Conservation (phyloP, 208 protist genomes). For the Borovskyia barvae region DNA sequence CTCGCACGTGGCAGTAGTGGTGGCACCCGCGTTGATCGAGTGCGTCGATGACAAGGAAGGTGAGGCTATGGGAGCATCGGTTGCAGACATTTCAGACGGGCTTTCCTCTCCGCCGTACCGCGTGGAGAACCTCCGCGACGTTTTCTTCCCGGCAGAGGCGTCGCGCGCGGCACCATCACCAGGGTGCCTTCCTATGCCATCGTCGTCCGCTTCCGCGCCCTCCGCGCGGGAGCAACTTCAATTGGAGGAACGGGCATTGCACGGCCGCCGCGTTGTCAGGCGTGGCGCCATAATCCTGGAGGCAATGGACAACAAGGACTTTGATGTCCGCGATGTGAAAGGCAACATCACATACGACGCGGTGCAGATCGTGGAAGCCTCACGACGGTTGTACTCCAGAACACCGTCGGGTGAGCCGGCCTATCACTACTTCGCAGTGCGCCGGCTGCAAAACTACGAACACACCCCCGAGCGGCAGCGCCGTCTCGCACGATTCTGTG, state of each 20-base stretch:
- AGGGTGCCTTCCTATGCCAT: background rate
- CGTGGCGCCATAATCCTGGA: slow-evolving; percentile 70
- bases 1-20: slow-evolving; percentile 85
- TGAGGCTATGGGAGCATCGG: background rate
- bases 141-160: background rate
- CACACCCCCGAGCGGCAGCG: slow-evolving; percentile 26
- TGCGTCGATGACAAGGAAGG: slow-evolving; percentile 12
- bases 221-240: slow-evolving; percentile 28
- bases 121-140: slow-evolving; percentile 8
- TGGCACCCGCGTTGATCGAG: slow-evolving; percentile 51
- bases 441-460: slow-evolving; percentile 41
- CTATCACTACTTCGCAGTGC: slow-evolving; percentile 66
- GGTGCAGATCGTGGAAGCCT: slow-evolving; percentile 67
- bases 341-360: slow-evolving; percentile 42
- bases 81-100: background rate
- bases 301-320: slow-evolving; percentile 76
- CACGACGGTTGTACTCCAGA: slow-evolving; percentile 41
- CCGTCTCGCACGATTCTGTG: slow-evolving; percentile 21
- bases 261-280: slow-evolving; percentile 16
- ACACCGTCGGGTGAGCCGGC: slow-evolving; percentile 20
- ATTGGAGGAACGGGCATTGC: slow-evolving; percentile 24
- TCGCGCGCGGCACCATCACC: background rate
- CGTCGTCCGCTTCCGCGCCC: too few relatives aligned
- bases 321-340: slow-evolving; percentile 52
- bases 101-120: slow-evolving; percentile 2